Conservation (phyloP, 768 basidiomycete species). For the Suillus subaureus region DNA sequence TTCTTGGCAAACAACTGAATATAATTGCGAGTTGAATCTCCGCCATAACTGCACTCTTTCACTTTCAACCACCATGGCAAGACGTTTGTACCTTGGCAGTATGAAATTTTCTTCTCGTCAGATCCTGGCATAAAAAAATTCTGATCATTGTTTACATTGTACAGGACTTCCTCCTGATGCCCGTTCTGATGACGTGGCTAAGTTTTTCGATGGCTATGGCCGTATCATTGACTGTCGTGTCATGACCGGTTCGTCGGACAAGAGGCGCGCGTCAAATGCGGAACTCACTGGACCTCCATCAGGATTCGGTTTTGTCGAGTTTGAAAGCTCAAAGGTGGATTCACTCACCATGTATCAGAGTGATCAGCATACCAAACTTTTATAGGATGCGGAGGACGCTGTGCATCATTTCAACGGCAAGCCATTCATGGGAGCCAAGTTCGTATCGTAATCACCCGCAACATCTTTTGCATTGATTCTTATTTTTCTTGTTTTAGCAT, state of each 20-base stretch:
- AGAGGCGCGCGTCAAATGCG: constrained; percentile 17
- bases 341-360: not conserved
- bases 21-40: constrained; percentile 31
- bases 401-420: constrained; percentile 86
- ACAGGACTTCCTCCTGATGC: constrained; percentile 82
- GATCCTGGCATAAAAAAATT: constrained; percentile 4
- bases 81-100: constrained; percentile 88
- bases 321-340: constrained; percentile 76
- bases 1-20: constrained; percentile 21
- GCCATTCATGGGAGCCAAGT: constrained; percentile 88
- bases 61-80: constrained; percentile 60
- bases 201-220: constrained; percentile 90
- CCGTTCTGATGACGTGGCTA: constrained; percentile 81
- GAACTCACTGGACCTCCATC: constrained; percentile 22
- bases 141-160: constrained; percentile 8
- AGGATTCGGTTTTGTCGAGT: constrained; percentile 98
- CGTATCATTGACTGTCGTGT: constrained; percentile 89
- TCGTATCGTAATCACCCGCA: constrained; percentile 21
- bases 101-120: constrained; percentile 29
- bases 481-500: constrained; percentile 53
- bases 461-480: constrained; percentile 2
- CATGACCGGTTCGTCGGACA: constrained; percentile 76
- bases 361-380: constrained; percentile 16
- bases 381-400: constrained; percentile 93
- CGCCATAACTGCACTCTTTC: constrained; percentile 29